Evolutionary conservation across 305 asterid species (phyloP).

Genomic region (Fraxinus nigra): DNA sequence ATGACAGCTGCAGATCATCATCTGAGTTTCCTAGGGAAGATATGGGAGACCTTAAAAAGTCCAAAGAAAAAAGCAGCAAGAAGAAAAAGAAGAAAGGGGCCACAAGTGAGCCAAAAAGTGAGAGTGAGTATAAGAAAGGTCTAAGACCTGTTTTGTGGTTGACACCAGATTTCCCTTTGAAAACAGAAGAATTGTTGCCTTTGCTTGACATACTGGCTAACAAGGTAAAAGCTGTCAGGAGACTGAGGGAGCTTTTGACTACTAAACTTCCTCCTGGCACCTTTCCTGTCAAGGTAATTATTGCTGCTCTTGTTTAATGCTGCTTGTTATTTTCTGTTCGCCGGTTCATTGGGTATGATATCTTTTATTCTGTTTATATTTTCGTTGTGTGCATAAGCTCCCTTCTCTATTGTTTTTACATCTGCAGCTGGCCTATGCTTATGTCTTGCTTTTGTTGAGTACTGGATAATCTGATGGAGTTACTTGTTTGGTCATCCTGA

Average conservation of each 20-base stretch:
- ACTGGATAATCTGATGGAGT: conserved; percentile 9
- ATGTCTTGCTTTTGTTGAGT: not conserved
- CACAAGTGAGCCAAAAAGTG: conserved; percentile 36
- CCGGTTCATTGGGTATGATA: conserved; percentile 11
- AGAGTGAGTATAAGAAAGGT: conserved; percentile 52
- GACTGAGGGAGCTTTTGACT: conserved; percentile 93
- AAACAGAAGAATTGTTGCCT: conserved; percentile 91
- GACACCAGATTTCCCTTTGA: conserved; percentile 94
- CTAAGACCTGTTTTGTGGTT: conserved; percentile 94
- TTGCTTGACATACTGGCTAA: conserved; percentile 95
- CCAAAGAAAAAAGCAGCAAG: conserved; percentile 43
- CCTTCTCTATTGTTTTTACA: not conserved
- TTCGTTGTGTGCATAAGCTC: not conserved
- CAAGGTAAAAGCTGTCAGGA: conserved; percentile 96
- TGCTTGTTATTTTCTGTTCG: conserved; percentile 9
- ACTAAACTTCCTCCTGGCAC: conserved; percentile 91
- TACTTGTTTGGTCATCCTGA: not conserved
- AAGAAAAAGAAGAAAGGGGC: conserved; percentile 49
- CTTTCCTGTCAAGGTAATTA: conserved; percentile 91
- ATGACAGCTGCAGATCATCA: conserved; percentile 63
- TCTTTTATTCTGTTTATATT: conserved; percentile 5
- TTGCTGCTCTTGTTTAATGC: conserved; percentile 4
- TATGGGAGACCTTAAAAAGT: conserved; percentile 48
- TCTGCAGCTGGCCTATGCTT: conserved; percentile 2
- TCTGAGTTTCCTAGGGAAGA: conserved; percentile 76